Percentiles rank a stretch among this genome's conserved stretches.
Conservation (phyloP, 768 basidiomycete genomes). For the Leccinum obscurum region DNA sequence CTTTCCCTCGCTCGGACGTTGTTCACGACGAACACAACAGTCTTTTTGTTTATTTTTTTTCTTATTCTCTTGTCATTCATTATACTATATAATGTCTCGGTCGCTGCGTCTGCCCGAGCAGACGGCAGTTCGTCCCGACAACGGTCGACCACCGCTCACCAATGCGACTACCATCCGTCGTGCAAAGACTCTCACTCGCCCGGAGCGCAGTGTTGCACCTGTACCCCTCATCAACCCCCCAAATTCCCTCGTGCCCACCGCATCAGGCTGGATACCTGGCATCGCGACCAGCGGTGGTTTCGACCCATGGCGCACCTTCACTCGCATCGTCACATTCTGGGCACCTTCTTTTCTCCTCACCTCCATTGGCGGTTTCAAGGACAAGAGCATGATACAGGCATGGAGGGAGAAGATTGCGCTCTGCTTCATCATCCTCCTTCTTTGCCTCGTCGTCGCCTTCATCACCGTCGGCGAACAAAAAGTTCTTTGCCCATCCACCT, state of each 20-base stretch:
- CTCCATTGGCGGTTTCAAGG: slow-evolving; percentile 77
- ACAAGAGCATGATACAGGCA: slow-evolving; percentile 76
- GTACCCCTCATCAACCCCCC: slow-evolving; percentile 92
- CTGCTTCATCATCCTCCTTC: slow-evolving; percentile 78
- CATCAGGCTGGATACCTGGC: slow-evolving; percentile 38
- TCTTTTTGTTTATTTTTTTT: not conserved
- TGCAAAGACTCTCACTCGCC: slow-evolving; percentile 94
- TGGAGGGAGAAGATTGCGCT: slow-evolving; percentile 98
- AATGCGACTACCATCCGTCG: slow-evolving; percentile 69
- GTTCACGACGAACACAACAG: not conserved
- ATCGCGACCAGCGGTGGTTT: slow-evolving; percentile 33
- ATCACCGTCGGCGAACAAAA: slow-evolving; percentile 92
- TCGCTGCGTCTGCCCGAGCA: slow-evolving; percentile 21
- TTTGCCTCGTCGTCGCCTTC: slow-evolving; percentile 85
- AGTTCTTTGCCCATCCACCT: slow-evolving; percentile 78
- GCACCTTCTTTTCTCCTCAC: slow-evolving; percentile 77
- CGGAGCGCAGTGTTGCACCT: slow-evolving; percentile 92
- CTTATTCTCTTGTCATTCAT: no score
- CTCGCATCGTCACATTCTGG: slow-evolving; percentile 85
- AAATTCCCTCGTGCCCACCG: slow-evolving; percentile 39
- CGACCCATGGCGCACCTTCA: slow-evolving; percentile 80
- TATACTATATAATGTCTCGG: slow-evolving; percentile 19
- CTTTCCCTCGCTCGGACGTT: not conserved
- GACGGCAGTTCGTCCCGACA: slow-evolving; percentile 27
- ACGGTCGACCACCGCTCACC: slow-evolving; percentile 54